phyloP scores from a whole-genome alignment of 371 early-diverging fungal species.

The Mortierella sp. region DNA sequence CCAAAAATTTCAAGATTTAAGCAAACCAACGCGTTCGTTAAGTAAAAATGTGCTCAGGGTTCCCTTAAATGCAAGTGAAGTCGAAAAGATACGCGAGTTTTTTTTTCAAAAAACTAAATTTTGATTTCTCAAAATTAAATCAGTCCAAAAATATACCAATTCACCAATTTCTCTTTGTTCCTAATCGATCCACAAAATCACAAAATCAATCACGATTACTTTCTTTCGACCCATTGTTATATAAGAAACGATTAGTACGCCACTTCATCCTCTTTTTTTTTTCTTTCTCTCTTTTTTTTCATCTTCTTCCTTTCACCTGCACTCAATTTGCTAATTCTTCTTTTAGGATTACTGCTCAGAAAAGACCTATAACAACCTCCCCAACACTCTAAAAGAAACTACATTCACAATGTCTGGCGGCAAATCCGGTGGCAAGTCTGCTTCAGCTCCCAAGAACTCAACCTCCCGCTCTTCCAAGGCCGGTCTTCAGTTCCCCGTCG shows the following conservation, averaged over 20 bases:
- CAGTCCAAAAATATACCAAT: background rate
- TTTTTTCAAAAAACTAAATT: background rate
- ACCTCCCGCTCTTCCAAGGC: constrained; percentile 82
- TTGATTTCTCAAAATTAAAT: background rate
- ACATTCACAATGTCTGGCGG: constrained; percentile 67
- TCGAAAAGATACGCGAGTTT: background rate
- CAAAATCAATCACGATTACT: too few species aligned
- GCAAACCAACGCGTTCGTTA: background rate
- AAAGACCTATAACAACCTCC: background rate
- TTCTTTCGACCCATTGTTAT: background rate
- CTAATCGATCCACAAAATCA: too few species aligned
- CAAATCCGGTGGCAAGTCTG: constrained; percentile 73
- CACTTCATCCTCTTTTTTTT: background rate
- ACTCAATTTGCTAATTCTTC: background rate
- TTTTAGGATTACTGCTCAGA: background rate
- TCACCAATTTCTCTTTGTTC: background rate
- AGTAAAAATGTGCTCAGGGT: background rate
- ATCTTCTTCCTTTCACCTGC: background rate
- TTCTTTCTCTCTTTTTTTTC: constrained; percentile 5
- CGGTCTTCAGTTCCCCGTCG: constrained; percentile 96
- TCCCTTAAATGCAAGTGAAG: constrained; percentile 4
- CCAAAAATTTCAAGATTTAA: background rate
- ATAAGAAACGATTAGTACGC: background rate
- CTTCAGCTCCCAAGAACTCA: constrained; percentile 68
- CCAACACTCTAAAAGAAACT: constrained; percentile 8